These are phyloP conservation scores for Avena sativa DNA, from an alignment of 176 grass and related monocot species.

Conservation along the genomic window DNA sequence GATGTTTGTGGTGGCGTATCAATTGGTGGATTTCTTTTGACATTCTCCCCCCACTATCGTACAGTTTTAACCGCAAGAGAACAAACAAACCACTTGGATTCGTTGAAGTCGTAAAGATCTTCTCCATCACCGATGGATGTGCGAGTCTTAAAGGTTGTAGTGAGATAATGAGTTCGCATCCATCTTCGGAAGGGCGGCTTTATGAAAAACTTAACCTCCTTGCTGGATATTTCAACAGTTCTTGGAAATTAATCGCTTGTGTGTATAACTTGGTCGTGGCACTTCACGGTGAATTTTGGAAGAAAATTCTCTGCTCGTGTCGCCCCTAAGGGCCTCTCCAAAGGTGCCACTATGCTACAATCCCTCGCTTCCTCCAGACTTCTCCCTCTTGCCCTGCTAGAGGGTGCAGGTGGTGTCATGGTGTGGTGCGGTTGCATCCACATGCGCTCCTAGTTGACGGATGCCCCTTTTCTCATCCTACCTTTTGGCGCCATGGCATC, in stretches of 20 bases:
- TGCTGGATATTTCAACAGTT: too few species aligned
- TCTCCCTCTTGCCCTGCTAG: too few species aligned
- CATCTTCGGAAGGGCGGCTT: neutral
- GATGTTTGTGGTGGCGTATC: conserved; percentile 53
- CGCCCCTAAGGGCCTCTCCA: too few species aligned
- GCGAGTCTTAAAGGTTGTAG: neutral
- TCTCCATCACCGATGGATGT: neutral
- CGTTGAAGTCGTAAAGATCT: neutral
- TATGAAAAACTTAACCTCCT: neutral
- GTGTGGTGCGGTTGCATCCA: too few species aligned
- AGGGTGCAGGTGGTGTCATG: too few species aligned
- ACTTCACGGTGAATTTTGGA: neutral
- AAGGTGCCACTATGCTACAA: too few species aligned
- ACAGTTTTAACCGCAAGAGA: neutral
- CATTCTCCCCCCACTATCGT: neutral
- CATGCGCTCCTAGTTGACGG: too few species aligned
- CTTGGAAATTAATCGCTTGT: too few species aligned
- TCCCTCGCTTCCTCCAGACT: too few species aligned
- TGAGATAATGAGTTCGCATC: neutral
- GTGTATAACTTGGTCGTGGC: neutral
- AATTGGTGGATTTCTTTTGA: conserved; percentile 36
- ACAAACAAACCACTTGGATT: neutral
- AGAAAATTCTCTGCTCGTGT: neutral
- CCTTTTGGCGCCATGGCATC: too few species aligned
- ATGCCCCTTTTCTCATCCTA: too few species aligned